A percentile compares a stretch with the other conserved stretches of the same genome.
These are phyloP conservation scores for Fusarium palustre DNA, from an alignment of 2,329 filamentous ascomycete species.

Conservation along the genomic window DNA sequence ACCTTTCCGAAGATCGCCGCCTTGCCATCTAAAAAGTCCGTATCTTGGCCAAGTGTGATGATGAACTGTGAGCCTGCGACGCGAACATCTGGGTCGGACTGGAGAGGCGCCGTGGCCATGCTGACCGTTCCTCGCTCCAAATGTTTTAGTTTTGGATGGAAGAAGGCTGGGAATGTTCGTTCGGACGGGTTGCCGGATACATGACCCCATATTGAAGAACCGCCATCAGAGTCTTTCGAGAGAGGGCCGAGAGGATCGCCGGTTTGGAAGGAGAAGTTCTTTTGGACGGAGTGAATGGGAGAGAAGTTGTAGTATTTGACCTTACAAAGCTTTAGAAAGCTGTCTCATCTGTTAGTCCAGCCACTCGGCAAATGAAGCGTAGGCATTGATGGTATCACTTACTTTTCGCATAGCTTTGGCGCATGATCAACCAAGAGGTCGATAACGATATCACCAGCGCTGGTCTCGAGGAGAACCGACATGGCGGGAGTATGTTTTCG, in stretches of 20 bases:
- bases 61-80: constrained; percentile 93
- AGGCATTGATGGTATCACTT: constrained; percentile 57
- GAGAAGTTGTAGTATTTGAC: constrained; percentile 99
- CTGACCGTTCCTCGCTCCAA: constrained; percentile 90
- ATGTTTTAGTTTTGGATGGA: constrained; percentile 90
- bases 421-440: constrained; percentile 90
- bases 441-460: constrained; percentile 91
- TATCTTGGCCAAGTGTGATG: constrained; percentile 87
- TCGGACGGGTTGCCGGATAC: constrained; percentile 74
- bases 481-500: constrained; percentile 59
- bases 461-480: constrained; percentile 95
- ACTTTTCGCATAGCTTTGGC: constrained; percentile 96
- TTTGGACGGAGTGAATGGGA: constrained; percentile 90
- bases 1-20: constrained; percentile 96
- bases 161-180: constrained; percentile 84
- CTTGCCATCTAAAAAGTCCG: constrained; percentile 91
- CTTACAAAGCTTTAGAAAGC: constrained; percentile 98
- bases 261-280: constrained; percentile 95
- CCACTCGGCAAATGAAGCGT: constrained; percentile 23
- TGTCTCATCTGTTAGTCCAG: constrained; percentile 61
- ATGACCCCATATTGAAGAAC: constrained; percentile 91
- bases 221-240: constrained; percentile 87
- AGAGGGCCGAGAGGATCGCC: constrained; percentile 92
- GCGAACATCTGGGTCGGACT: constrained; percentile 81
- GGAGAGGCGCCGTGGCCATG: constrained; percentile 90